Evolutionary conservation across 1,139 yeast genomes (phyloP).

Genomic region (Scheffersomyces stambukii): DNA sequence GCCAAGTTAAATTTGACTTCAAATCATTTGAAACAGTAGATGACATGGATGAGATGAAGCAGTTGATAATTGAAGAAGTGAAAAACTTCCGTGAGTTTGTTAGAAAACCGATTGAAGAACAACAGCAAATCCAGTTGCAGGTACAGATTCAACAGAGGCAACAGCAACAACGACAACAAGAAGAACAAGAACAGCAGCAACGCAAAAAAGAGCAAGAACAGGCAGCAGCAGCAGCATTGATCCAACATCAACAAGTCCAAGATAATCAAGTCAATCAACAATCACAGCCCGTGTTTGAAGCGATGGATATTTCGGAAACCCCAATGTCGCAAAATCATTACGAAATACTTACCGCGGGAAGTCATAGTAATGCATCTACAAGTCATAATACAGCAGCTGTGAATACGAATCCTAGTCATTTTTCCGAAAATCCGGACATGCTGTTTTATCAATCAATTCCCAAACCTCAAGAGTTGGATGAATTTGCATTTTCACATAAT

Average conservation of each 20-base stretch:
- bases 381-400: too few relatives aligned
- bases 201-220: constrained; percentile 7
- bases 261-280: background rate
- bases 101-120: constrained; percentile 68
- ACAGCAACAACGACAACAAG: constrained; percentile 13
- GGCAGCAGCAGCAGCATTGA: constrained; percentile 2
- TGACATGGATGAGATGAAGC: constrained; percentile 71
- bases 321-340: too few relatives aligned
- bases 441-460: constrained; percentile 31
- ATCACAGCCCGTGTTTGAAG: constrained; percentile 1
- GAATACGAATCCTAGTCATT: too few relatives aligned
- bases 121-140: constrained; percentile 46
- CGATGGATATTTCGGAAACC: constrained; percentile 13
- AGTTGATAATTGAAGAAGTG: constrained; percentile 81
- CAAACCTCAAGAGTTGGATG: constrained; percentile 46
- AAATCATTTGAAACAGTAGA: constrained; percentile 79
- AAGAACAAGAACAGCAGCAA: constrained; percentile 9
- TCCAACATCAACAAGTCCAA: constrained; percentile 10
- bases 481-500: constrained; percentile 28
- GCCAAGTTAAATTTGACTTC: constrained; percentile 81
- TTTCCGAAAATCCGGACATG: constrained; percentile 13
- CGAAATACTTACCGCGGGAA: too few relatives aligned
- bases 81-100: constrained; percentile 76
- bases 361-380: too few relatives aligned
- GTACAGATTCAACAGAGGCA: constrained; percentile 29